These are phyloP conservation scores for Endogone sp. DNA, from an alignment of 192 early-diverging fungal genomes.

Conservation along the genomic window DNA sequence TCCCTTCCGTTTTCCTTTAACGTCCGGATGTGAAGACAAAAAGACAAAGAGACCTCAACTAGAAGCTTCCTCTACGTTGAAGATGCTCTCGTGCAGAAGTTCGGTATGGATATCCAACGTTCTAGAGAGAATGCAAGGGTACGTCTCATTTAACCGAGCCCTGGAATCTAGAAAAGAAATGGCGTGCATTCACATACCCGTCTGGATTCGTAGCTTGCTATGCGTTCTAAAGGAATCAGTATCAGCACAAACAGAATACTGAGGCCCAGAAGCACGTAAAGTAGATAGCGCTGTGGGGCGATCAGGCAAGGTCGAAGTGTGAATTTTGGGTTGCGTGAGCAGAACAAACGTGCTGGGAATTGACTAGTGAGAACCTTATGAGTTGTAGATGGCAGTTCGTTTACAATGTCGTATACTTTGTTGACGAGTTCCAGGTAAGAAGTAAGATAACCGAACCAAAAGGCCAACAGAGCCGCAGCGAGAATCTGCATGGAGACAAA, in stretches of 20 bases:
- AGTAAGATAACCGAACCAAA: conserved; percentile 20
- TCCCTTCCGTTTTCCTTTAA: too few relatives aligned
- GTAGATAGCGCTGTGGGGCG: conserved; percentile 25
- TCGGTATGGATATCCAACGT: conserved; percentile 38
- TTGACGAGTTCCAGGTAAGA: conserved; percentile 15
- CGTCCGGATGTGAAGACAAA: too few relatives aligned
- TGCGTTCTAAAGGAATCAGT: conserved; percentile 37
- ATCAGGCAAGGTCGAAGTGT: not conserved
- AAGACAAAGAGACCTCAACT: not conserved
- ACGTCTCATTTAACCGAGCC: not conserved
- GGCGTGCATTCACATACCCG: conserved; percentile 28
- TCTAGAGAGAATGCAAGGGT: conserved; percentile 17
- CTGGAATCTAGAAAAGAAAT: not conserved
- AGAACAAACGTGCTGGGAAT: not conserved
- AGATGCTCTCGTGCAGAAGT: conserved; percentile 45
- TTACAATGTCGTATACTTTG: conserved; percentile 13
- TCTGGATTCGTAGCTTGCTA: conserved; percentile 42
- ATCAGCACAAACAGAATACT: conserved; percentile 35
- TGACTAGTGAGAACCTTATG: conserved; percentile 12
- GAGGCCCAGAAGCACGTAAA: conserved; percentile 36
- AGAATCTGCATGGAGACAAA: not conserved
- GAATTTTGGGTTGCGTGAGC: not conserved
- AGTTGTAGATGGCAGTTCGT: conserved; percentile 21
- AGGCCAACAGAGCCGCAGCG: not conserved
- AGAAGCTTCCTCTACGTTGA: conserved; percentile 41